A percentile compares a stretch with the other conserved stretches of the same genome.
These are phyloP conservation scores for Melaleuca quinquenervia DNA, from an alignment of 345 rosid genomes.

Conservation along the genomic window DNA sequence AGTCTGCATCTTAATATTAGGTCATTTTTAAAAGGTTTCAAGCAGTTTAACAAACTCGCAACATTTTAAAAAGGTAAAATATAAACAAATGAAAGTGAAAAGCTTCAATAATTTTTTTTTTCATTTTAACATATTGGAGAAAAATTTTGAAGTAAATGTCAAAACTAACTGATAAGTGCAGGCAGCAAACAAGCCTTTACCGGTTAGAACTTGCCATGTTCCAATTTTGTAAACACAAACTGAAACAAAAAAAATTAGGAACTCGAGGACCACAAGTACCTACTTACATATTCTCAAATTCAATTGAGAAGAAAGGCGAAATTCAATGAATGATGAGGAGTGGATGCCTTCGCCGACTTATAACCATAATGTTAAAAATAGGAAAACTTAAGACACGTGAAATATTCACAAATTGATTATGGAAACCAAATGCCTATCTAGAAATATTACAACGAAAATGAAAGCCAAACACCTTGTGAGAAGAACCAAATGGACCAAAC, in stretches of 20 bases:
- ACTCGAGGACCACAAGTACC: background rate
- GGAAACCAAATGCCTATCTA: background rate
- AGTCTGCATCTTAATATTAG: background rate
- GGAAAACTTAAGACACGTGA: background rate
- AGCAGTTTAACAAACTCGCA: background rate
- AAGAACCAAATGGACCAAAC: background rate
- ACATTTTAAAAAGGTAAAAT: background rate
- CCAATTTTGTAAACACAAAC: background rate
- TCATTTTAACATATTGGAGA: background rate
- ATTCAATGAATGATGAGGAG: background rate
- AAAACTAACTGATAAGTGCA: background rate
- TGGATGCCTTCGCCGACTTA: background rate
- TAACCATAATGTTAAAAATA: background rate
- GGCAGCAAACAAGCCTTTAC: background rate
- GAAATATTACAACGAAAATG: background rate
- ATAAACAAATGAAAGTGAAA: background rate
- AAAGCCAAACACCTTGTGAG: background rate
- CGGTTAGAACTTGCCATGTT: background rate
- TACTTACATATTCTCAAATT: background rate
- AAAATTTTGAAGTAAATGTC: background rate
- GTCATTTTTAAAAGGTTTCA: background rate
- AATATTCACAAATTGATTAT: background rate
- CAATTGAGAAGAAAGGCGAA: background rate
- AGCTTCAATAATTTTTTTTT: background rate
- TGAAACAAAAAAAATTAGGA: background rate